Conservation (phyloP, 495 filamentous ascomycete species). For the Parachaetomium inaequale region DNA sequence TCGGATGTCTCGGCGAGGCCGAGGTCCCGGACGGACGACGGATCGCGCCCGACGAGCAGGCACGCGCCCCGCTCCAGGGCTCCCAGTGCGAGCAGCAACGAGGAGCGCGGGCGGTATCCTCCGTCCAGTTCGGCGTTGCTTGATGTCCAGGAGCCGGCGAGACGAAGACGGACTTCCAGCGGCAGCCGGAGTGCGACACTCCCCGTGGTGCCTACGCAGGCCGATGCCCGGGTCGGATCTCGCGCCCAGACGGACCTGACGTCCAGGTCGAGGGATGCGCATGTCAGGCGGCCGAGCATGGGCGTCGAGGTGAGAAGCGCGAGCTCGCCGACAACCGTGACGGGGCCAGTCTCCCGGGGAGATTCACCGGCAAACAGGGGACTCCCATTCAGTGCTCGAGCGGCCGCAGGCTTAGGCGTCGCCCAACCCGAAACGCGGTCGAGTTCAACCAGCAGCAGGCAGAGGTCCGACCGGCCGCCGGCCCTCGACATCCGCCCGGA, state of each 20-base stretch:
- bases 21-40: slow-evolving; percentile 29
- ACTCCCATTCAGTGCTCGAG: slow-evolving; percentile 28
- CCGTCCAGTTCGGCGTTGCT: slow-evolving; percentile 42
- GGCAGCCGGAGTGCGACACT: slow-evolving; percentile 44
- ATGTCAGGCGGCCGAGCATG: slow-evolving; percentile 39
- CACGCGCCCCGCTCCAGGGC: slow-evolving; percentile 43
- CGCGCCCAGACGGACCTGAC: slow-evolving; percentile 60
- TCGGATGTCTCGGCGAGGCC: slow-evolving; percentile 29
- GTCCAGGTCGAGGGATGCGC: slow-evolving; percentile 39
- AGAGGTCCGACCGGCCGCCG: slow-evolving; percentile 5
- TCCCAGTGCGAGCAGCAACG: slow-evolving; percentile 35
- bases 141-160: slow-evolving; percentile 42
- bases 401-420: slow-evolving; percentile 17
- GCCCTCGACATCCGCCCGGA: slow-evolving; percentile 18
- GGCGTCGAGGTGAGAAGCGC: slow-evolving; percentile 42
- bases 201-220: slow-evolving; percentile 37
- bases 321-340: slow-evolving; percentile 32
- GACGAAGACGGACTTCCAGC: slow-evolving; percentile 43
- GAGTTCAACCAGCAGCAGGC: slow-evolving; percentile 4
- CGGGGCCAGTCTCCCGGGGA: slow-evolving; percentile 5
- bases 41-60: slow-evolving; percentile 36
- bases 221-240: slow-evolving; percentile 36
- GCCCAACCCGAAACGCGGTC: slow-evolving; percentile 8
- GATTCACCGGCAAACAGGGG: slow-evolving; percentile 17
- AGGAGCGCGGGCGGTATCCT: slow-evolving; percentile 46